phyloP scores from a whole-genome alignment of 768 basidiomycete genomes.

The Leccinum ochraceum region DNA sequence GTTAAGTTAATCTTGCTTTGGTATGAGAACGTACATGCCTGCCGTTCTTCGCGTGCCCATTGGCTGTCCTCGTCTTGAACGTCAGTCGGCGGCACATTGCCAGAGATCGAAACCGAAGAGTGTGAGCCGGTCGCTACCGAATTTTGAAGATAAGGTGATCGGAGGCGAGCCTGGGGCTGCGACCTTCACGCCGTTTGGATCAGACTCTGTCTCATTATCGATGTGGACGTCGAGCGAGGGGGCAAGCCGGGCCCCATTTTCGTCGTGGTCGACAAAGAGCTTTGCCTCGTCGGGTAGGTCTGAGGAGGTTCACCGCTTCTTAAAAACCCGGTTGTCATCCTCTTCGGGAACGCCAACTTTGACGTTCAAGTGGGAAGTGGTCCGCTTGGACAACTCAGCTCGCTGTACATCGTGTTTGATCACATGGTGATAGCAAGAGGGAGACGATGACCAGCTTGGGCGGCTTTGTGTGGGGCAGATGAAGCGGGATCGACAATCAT shows the following conservation, averaged over 20 bases:
- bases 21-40: conserved; percentile 44
- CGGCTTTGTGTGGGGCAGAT: conserved; percentile 11
- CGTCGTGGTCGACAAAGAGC: conserved; percentile 46
- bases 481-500: conserved; percentile 51
- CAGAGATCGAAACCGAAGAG: conserved; percentile 12
- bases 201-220: conserved; percentile 59
- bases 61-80: conserved; percentile 67
- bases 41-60: conserved; percentile 87
- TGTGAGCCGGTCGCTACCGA: conserved; percentile 23
- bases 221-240: conserved; percentile 41
- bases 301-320: conserved; percentile 78
- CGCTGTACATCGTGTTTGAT: conserved; percentile 33
- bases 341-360: conserved; percentile 45
- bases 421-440: conserved; percentile 16
- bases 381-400: conserved; percentile 29
- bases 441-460: conserved; percentile 32
- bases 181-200: conserved; percentile 47
- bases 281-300: conserved; percentile 48
- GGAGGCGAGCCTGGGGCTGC: conserved; percentile 9
- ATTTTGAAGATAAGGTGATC: conserved; percentile 16
- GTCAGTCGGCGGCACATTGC: conserved; percentile 16
- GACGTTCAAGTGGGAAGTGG: conserved; percentile 35
- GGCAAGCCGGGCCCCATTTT: conserved; percentile 35
- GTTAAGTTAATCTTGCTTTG: neutral
- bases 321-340: conserved; percentile 60